Base-by-base conservation (phyloP, 2,329 filamentous ascomycete species). In the Endocalyx cinctus region DNA sequence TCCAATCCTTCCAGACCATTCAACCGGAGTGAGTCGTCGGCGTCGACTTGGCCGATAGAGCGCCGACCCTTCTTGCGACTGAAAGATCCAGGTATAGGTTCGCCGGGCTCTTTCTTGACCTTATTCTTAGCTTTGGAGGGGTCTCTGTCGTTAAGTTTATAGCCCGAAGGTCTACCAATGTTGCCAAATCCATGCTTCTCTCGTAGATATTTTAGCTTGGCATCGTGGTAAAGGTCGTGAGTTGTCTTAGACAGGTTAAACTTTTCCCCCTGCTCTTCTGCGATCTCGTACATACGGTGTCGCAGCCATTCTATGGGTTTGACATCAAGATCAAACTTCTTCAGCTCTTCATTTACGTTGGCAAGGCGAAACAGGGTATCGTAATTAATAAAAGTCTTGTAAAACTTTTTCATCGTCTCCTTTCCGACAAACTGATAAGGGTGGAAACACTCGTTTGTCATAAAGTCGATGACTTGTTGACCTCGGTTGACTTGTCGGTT, bases 401-500 rank as follows among this genome's bases (percentile, higher is more conserved):
- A 57, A 30, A 44, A 54, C 27, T 59, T 59, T 11, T 59, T 66
- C 34, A 75, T 68, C 46, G 64, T 73, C 14, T 62, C 59, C 51
- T 77, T 77, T 19, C 55, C 63, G 3, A 77, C 59, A 8, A 78
- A 63, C 49, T 79, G 74, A 37, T 72, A 77, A 0, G 74, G 74
- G 41, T 72, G 70, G 38, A 77, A 68, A 3, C 66, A 58, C n/a
- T 66, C 69, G 1, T 64, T 55, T 6, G 63, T 53, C 5, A 78
- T 54, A 35, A 74, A 78, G 27, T 70, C 62, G 20, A 77, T 57
- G n/a, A 75, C 69, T 15, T 61, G 55, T 10, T 64, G 58, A 14
- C 74, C 74, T 5, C 74, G 66, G 40, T 77, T 77, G 30, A 77
- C 66, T 42, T 77, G 73, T 1, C 74, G 65, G 5, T 70, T 68